Evolutionary conservation across 2,329 filamentous ascomycete species (phyloP).

Genomic region (Teratosphaeria destructans): DNA sequence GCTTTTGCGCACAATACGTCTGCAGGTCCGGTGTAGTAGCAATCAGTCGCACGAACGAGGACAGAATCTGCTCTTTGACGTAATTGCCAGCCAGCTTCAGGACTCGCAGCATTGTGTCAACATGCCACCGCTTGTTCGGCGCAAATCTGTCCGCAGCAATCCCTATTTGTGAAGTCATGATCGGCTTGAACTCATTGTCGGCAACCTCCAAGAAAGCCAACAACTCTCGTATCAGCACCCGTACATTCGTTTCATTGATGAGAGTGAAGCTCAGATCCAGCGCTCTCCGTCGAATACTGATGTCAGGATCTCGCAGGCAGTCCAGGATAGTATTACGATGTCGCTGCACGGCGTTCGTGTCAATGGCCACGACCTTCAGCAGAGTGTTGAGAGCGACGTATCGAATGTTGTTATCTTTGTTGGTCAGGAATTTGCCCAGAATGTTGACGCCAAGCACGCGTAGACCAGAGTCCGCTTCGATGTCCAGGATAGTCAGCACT

Average conservation of each 20-base stretch:
- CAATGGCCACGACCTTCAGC: slow-evolving; percentile 95
- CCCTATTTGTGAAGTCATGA: slow-evolving; percentile 96
- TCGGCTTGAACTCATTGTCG: slow-evolving; percentile 96
- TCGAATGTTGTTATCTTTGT: slow-evolving; percentile 97
- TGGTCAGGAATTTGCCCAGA: slow-evolving; percentile 94
- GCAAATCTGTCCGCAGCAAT: slow-evolving; percentile 93
- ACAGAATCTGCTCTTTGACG: slow-evolving; percentile 94
- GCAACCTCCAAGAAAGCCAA: slow-evolving; percentile 93
- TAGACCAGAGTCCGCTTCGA: slow-evolving; percentile 91
- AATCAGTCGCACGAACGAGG: slow-evolving; percentile 90
- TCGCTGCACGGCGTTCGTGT: slow-evolving; percentile 92
- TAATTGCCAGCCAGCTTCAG: slow-evolving; percentile 90
- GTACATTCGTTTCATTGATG: slow-evolving; percentile 93
- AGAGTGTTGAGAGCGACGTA: slow-evolving; percentile 96
- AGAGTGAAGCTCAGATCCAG: slow-evolving; percentile 95
- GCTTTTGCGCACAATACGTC: slow-evolving; percentile 91
- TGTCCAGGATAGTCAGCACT: slow-evolving; percentile 92
- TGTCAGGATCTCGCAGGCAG: slow-evolving; percentile 91
- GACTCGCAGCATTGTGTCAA: slow-evolving; percentile 93
- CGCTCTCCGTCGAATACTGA: slow-evolving; percentile 91
- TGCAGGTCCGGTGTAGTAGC: slow-evolving; percentile 90
- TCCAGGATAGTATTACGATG: slow-evolving; percentile 97
- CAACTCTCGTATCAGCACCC: slow-evolving; percentile 84
- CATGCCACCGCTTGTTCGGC: slow-evolving; percentile 95
- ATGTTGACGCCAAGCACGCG: slow-evolving; percentile 96